Conservation (phyloP, 2,329 filamentous ascomycete genomes). For the Fusarium acutatum region DNA sequence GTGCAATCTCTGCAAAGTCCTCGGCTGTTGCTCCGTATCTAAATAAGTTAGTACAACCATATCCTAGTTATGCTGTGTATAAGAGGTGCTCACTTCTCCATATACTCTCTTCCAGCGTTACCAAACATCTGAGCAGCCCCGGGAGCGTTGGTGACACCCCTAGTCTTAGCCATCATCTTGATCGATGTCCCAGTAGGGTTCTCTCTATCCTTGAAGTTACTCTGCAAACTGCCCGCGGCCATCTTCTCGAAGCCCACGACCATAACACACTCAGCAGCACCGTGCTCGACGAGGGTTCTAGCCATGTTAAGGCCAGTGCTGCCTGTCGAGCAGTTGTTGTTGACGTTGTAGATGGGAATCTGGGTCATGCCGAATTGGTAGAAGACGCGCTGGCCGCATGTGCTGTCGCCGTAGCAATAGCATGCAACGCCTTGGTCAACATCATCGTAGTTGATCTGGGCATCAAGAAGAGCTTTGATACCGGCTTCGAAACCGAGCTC, state of each 20-base stretch:
- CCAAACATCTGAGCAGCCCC: conserved; percentile 94
- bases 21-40: conserved; percentile 82
- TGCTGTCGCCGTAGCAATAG: conserved; percentile 97
- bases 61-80: neutral
- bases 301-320: conserved; percentile 89
- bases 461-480: conserved; percentile 84
- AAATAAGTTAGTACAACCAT: conserved; percentile 14
- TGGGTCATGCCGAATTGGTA: conserved; percentile 98
- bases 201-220: conserved; percentile 83
- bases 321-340: conserved; percentile 99
- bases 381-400: conserved; percentile 94
- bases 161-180: conserved; percentile 83
- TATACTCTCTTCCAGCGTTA: conserved; percentile 93
- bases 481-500: conserved; percentile 94
- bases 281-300: conserved; percentile 79
- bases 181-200: conserved; percentile 78
- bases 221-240: conserved; percentile 87
- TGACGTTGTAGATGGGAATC: conserved; percentile 97
- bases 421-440: conserved; percentile 96
- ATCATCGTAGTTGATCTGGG: conserved; percentile 94
- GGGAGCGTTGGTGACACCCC: conserved; percentile 83
- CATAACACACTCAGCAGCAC: conserved; percentile 85
- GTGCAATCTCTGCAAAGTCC: conserved; percentile 94
- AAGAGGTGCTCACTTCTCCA: conserved; percentile 76
- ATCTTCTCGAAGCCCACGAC: conserved; percentile 99